Conservation (phyloP, 129 eudicot species). For the Solidago caesia region DNA sequence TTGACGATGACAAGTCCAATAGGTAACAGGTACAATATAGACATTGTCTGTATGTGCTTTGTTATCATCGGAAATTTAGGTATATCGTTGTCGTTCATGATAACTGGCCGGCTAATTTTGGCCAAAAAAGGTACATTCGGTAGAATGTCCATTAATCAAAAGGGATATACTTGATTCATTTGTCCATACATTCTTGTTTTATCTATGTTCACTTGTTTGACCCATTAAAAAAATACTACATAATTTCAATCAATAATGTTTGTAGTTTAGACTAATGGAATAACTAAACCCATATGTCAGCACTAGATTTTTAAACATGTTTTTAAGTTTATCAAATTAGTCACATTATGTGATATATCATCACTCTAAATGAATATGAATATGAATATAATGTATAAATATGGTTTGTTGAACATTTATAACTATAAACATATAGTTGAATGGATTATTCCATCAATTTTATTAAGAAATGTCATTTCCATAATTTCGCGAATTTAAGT, state of each 20-base stretch:
- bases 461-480: too few species aligned
- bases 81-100: slow-evolving; percentile 14
- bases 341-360: too few species aligned
- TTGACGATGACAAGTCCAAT: background rate
- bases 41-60: slow-evolving; percentile 17
- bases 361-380: too few species aligned
- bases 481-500: too few species aligned
- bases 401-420: too few species aligned
- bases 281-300: background rate
- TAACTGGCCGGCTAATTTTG: slow-evolving; percentile 21
- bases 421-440: too few species aligned
- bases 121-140: slow-evolving; percentile 14
- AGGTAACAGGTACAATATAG: background rate
- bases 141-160: slow-evolving; percentile 10
- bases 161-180: slow-evolving; percentile 19
- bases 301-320: background rate
- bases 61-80: slow-evolving; percentile 31
- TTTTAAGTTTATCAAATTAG: too few species aligned
- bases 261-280: background rate
- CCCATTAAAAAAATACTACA: too few species aligned
- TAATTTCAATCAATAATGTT: background rate
- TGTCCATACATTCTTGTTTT: background rate
- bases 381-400: too few species aligned
- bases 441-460: too few species aligned
- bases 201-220: too few species aligned